Conservation (phyloP, 2,329 filamentous ascomycete species). For the Zopfia rhizophila region DNA sequence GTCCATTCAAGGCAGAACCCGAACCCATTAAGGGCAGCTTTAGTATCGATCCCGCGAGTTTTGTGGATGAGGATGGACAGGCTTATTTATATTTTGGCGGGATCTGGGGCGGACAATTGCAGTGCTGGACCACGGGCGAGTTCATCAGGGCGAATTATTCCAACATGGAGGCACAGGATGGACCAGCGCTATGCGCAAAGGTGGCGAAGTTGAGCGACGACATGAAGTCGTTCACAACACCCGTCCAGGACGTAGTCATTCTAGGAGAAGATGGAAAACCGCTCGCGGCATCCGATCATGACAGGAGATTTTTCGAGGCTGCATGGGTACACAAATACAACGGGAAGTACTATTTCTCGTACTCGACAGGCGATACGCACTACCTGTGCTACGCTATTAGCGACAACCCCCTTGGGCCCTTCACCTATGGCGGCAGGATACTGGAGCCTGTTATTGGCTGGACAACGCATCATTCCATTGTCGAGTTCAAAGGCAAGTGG, state of each 20-base stretch:
- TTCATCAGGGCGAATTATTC: conserved; percentile 61
- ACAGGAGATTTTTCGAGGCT: conserved; percentile 81
- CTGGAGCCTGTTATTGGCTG: conserved; percentile 81
- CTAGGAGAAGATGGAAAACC: conserved; percentile 70
- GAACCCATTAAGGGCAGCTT: conserved; percentile 74
- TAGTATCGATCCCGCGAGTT: conserved; percentile 80
- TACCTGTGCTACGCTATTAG: conserved; percentile 76
- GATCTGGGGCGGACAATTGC: conserved; percentile 82
- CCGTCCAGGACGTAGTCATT: conserved; percentile 71
- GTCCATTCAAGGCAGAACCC: conserved; percentile 74
- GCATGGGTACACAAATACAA: conserved; percentile 81
- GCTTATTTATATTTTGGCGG: conserved; percentile 81
- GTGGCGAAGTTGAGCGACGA: conserved; percentile 71
- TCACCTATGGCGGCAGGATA: conserved; percentile 76
- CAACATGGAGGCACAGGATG: conserved; percentile 45
- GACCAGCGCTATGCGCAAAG: conserved; percentile 70
- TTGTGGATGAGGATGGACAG: conserved; percentile 74
- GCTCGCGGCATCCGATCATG: conserved; percentile 74
- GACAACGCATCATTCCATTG: conserved; percentile 85
- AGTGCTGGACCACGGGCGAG: conserved; percentile 73
- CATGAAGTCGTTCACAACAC: conserved; percentile 70
- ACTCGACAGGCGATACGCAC: conserved; percentile 82
- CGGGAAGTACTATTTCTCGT: conserved; percentile 78
- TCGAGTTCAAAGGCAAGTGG: conserved; percentile 76
- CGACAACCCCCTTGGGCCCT: conserved; percentile 73